Evolutionary conservation across 2,329 filamentous ascomycete genomes (phyloP).

Genomic region (Rugonectria rugulosa): DNA sequence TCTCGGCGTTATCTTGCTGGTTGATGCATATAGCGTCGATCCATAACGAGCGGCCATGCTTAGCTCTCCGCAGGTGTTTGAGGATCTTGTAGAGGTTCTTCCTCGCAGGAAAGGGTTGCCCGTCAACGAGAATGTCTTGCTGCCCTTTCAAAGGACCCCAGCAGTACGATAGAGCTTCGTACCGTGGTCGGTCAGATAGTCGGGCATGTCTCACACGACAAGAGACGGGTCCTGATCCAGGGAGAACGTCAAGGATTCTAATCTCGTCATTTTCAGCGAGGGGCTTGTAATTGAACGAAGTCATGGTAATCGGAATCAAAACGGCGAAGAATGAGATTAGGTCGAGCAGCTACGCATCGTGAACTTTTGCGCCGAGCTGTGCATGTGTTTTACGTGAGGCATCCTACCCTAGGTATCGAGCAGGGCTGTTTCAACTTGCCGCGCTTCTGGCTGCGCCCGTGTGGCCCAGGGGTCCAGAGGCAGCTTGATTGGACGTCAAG

Average conservation of each 20-base stretch:
- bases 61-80: not conserved
- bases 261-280: not conserved
- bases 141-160: conserved; percentile 2
- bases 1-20: conserved; percentile 5
- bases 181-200: conserved; percentile 4
- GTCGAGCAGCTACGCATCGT: no score
- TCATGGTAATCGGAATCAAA: not conserved
- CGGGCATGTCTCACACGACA: conserved; percentile 1
- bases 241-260: not conserved
- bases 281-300: not conserved
- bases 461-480: no score
- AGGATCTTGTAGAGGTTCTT: not conserved
- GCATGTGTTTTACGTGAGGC: no score
- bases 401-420: no score
- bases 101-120: not conserved
- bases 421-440: no score
- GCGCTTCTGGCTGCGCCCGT: no score
- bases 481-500: conserved; percentile 2
- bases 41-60: not conserved
- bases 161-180: conserved; percentile 13
- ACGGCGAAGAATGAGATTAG: no score
- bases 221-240: not conserved
- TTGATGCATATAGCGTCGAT: conserved; percentile 3
- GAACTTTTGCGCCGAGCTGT: no score
- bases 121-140: conserved; percentile 2